Evolutionary conservation across 371 early-diverging fungal genomes (phyloP), one percentile per base, ranked within the genome.

Genomic region (Mortierella sp.): DNA sequence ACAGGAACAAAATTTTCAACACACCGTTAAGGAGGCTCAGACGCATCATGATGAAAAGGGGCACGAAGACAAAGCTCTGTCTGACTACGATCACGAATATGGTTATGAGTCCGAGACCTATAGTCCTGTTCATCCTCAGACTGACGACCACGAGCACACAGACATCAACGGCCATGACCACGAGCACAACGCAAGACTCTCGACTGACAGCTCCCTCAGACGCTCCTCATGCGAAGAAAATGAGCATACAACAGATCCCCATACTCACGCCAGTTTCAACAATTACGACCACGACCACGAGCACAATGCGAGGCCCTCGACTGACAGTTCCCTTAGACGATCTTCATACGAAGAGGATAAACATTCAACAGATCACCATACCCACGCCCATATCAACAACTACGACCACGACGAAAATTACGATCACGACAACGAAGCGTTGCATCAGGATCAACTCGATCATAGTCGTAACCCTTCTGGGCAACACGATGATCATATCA

Each of bases 291-390:
- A 51, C 17, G 15, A 27, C 24, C 28, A 30, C 21, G 30, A 50
- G 21, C 39, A 43, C 46, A 12, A 53, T 53, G 53, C 26, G 26
- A 43, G 51, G 47, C 46, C 28, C 11, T 63, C 64, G 23, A 41
- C 54, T 0, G 64, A 55, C 19, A 63, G 64, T 44, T 56, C 37
- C 19, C 23, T 24, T 55, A 55, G 50, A 19, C 55, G 46, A n/a
- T 52, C 53, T 6, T 60, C 61, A 6, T 26, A 30, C 8, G 55
- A 50, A 15, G 56, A 64, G 37, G 54, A 55, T 12, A 37, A 19
- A 41, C 17, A 15, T 27, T 24, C 1, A 14, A 12, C 17, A 27
- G 42, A 46, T 6, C 27, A 19, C 3, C 55, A 30, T 8, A 26
- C 24, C 14, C 55, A 64, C 24, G 53, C 6, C 6, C 53, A 31